Percentiles rank a stretch among this genome's conserved stretches.
Evolutionary conservation across 169 alveolate species (phyloP).

Genomic region (Fabrea salina): DNA sequence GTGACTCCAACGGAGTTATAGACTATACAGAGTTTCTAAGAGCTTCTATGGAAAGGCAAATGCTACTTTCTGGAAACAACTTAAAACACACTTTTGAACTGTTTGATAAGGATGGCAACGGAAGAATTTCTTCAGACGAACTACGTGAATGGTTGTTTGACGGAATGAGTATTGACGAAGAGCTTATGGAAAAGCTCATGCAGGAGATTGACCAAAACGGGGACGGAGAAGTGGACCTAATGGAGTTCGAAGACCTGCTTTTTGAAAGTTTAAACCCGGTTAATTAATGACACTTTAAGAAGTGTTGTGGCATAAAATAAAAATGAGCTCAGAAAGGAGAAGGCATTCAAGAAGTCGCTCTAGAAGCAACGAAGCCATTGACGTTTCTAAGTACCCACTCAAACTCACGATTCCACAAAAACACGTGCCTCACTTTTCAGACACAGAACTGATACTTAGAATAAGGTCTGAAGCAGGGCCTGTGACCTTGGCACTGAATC

Average conservation of each 20-base stretch:
- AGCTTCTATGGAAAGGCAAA: slow-evolving; percentile 90
- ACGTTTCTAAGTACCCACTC: background rate
- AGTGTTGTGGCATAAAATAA: too few species aligned
- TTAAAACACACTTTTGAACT: slow-evolving; percentile 72
- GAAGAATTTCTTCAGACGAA: slow-evolving; percentile 51
- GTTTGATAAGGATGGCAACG: slow-evolving; percentile 94
- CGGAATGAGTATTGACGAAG: slow-evolving; percentile 18
- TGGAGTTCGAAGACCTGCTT: slow-evolving; percentile 88
- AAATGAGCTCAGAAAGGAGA: too few species aligned
- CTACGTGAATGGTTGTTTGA: slow-evolving; percentile 38
- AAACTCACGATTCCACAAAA: slow-evolving; percentile 1
- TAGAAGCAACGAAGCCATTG: background rate
- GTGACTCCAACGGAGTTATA: slow-evolving; percentile 79
- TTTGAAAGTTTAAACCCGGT: background rate
- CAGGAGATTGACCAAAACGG: slow-evolving; percentile 88
- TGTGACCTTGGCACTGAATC: background rate
- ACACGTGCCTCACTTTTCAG: background rate
- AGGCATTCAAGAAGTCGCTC: slow-evolving; percentile 23
- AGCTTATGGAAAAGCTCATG: slow-evolving; percentile 74
- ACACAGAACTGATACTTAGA: background rate
- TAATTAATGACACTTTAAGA: too few species aligned
- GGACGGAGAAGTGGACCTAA: slow-evolving; percentile 92
- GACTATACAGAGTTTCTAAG: slow-evolving; percentile 91
- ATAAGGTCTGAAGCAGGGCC: background rate
- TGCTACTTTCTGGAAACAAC: slow-evolving; percentile 84